phyloP scores from a whole-genome alignment of 305 asterid species.

The Petunia hybrid region DNA sequence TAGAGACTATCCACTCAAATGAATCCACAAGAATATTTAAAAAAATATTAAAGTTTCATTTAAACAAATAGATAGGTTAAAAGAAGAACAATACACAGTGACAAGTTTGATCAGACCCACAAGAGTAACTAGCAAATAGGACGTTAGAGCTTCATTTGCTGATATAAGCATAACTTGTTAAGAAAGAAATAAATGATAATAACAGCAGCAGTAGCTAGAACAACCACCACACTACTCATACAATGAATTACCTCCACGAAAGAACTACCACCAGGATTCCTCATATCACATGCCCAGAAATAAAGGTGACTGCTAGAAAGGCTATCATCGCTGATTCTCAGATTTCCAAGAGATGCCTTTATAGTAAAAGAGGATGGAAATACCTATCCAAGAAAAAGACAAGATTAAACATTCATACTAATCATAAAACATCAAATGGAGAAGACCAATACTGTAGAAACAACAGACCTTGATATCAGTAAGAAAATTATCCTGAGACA shows the following conservation, averaged over 20 bases:
- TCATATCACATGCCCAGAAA: slow-evolving; percentile 99
- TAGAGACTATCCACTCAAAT: background rate
- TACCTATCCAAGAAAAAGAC: slow-evolving; percentile 57
- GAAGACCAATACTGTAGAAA: slow-evolving; percentile 35
- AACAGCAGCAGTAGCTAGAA: slow-evolving; percentile 20
- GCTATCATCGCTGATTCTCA: slow-evolving; percentile 94
- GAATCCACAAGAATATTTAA: background rate
- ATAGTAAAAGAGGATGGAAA: slow-evolving; percentile 92
- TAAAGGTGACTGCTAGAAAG: slow-evolving; percentile 76
- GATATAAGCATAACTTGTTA: slow-evolving; percentile 4
- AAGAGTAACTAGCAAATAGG: slow-evolving; percentile 1
- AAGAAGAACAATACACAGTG: background rate
- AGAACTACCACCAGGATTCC: slow-evolving; percentile 96
- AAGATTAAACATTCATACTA: slow-evolving; percentile 16
- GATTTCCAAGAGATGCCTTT: slow-evolving; percentile 96
- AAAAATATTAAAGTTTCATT: background rate
- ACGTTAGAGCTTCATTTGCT: slow-evolving; percentile 7
- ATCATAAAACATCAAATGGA: slow-evolving; percentile 22
- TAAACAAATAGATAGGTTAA: background rate
- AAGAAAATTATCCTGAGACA: slow-evolving; percentile 86
- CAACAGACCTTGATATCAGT: slow-evolving; percentile 81
- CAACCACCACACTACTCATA: slow-evolving; percentile 11
- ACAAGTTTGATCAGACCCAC: slow-evolving; percentile 8
- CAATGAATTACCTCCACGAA: slow-evolving; percentile 81
- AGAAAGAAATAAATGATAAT: slow-evolving; percentile 23